Evolutionary conservation across 257 asterid species (phyloP).

Genomic region (Penstemon newberryi): DNA sequence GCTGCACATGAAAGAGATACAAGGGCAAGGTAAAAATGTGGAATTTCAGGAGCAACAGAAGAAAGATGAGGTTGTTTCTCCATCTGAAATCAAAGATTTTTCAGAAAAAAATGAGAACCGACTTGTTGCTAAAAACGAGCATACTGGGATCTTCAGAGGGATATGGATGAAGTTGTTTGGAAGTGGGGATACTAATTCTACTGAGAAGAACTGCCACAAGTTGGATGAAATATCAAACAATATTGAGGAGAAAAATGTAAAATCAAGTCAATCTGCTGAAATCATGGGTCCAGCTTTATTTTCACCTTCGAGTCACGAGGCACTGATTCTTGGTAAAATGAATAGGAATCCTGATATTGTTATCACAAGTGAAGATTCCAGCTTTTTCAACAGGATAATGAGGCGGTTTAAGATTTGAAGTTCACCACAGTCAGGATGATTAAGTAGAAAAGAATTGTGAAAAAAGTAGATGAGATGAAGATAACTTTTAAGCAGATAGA

Average conservation of each 20-base stretch:
- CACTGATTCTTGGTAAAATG: conserved; percentile 23
- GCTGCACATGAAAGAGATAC: conserved; percentile 28
- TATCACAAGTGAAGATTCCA: conserved; percentile 28
- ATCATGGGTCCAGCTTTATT: conserved; percentile 35
- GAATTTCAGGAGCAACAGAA: conserved; percentile 31
- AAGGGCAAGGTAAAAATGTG: conserved; percentile 27
- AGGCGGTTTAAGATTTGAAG: conserved; percentile 25
- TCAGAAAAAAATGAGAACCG: conserved; percentile 31
- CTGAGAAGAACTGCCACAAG: conserved; percentile 14
- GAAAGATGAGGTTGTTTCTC: conserved; percentile 39
- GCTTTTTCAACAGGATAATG: conserved; percentile 8
- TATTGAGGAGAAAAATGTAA: conserved; percentile 30
- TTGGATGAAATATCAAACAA: conserved; percentile 21
- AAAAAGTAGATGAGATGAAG: conserved; percentile 25
- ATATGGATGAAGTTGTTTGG: conserved; percentile 58
- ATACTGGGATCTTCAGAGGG: conserved; percentile 30
- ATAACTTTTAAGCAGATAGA: conserved; percentile 30
- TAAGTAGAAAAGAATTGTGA: conserved; percentile 31
- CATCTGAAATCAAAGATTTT: conserved; percentile 32
- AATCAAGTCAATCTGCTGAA: conserved; percentile 29
- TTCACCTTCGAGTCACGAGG: conserved; percentile 46
- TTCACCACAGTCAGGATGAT: conserved; percentile 29
- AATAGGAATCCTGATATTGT: conserved; percentile 28
- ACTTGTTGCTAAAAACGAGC: conserved; percentile 10
- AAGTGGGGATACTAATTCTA: conserved; percentile 30